phyloP scores from a whole-genome alignment of 2,329 filamentous ascomycete genomes.

The Teratosphaeria gauchensis region DNA sequence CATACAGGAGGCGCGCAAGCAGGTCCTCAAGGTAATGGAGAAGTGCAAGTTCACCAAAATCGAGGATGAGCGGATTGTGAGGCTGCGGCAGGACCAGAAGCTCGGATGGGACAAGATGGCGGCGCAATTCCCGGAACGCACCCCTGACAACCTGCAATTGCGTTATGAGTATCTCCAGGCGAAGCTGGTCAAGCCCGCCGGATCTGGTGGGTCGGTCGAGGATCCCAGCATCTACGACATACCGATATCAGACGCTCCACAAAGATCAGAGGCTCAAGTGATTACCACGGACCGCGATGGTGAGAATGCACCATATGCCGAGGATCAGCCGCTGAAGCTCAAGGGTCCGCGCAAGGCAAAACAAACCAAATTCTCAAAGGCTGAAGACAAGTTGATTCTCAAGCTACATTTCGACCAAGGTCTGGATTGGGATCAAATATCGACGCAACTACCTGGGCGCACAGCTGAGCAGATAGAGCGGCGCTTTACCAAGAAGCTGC shows the following conservation, averaged over 20 bases:
- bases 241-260: not conserved
- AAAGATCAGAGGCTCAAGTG: not conserved
- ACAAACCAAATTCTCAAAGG: not conserved
- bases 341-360: not conserved
- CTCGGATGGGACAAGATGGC: constrained; percentile 26
- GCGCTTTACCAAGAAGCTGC: not conserved
- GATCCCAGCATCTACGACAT: constrained; percentile 1
- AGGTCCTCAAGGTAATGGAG: constrained; percentile 11
- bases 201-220: not conserved
- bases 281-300: not conserved
- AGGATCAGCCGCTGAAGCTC: not conserved
- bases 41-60: constrained; percentile 6
- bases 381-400: constrained; percentile 22
- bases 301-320: not conserved
- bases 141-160: not conserved
- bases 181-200: not conserved
- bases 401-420: constrained; percentile 22
- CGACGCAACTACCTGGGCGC: constrained; percentile 2
- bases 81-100: constrained; percentile 29
- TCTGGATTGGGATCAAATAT: constrained; percentile 26
- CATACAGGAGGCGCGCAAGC: not conserved
- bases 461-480: not conserved
- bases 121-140: not conserved
- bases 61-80: constrained; percentile 18
- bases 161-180: not conserved